Base-by-base conservation (phyloP, 78 protist species). In the Polysphondylium violaceum region DNA sequence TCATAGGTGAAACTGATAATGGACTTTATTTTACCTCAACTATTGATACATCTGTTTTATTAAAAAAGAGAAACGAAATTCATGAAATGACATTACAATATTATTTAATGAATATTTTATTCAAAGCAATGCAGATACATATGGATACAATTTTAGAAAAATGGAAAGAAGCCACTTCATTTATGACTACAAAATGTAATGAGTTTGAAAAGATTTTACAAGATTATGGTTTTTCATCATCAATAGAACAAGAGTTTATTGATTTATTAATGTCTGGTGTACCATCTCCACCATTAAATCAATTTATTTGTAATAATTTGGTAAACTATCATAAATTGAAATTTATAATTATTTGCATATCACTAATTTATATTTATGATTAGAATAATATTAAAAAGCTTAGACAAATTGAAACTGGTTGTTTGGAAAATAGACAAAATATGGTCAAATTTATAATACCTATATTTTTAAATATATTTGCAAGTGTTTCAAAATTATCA, bases 241-340 rank as follows among this genome's bases (percentile, higher is more conserved):
- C 88, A 0, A 65, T 79, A 14, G 88, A 79, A 29, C 63, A 43
- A 38, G 77, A 79, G 41, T 43, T 79, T 25, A 31, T 67, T 3
- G 88, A 79, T 47, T 16, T 79, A 17, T 23, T 79, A 27, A 79
- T 79, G 88, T 47, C 53, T n/a, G 88, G 88, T 33, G 65, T 51
- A 1, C 68, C 88, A n/a, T 59, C 76, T 4, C 71, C 74, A 23
- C 72, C 88, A 51, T 29, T 40, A 1, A 33, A 58, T 21, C 88
- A 79, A 65, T 72, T 72, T 27, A 72, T 72, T 50, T 31, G 33
- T 31, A 72, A 72, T 50, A 44, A 72, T 72, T 17, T 72, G 25
- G 73, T 65, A 65, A 65, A 27, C 9, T 9, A 58, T n/a, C 11
- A 17, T 21, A 21, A 17, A 58, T 11, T 58, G 63, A 58, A 17